These are phyloP conservation scores for Cephaloascus fragrans DNA, from an alignment of 805 yeast species.

Conservation along the genomic window DNA sequence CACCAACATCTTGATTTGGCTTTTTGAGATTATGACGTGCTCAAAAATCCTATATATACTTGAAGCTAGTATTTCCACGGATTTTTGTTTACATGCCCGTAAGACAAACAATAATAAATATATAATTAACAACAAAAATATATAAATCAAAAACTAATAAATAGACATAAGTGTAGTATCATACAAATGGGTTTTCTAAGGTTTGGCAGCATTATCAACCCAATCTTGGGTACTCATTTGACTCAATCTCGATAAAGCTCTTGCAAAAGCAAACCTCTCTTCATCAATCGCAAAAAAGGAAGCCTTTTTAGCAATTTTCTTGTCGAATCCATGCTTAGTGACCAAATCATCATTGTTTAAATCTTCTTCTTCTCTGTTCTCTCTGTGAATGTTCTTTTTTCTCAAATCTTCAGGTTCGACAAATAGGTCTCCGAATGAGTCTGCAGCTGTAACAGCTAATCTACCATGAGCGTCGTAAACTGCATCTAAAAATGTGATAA, in stretches of 20 bases:
- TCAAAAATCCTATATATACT: no score
- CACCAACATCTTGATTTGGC: no score
- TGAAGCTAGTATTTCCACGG: no score
- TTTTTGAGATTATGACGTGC: no score
- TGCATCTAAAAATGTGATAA: slow-evolving; percentile 92
- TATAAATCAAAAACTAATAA: no score
- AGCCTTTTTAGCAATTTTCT: slow-evolving; percentile 60
- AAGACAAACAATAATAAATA: no score
- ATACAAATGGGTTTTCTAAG: no score
- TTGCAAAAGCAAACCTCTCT: slow-evolving; percentile 92
- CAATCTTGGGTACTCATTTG: slow-evolving; percentile 94
- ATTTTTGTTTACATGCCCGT: no score
- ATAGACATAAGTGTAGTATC: no score
- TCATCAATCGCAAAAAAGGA: slow-evolving; percentile 84
- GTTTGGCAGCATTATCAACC: slow-evolving; percentile 42
- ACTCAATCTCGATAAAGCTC: slow-evolving; percentile 82
- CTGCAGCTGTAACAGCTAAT: slow-evolving; percentile 83
- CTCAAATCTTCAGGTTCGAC: slow-evolving; percentile 67
- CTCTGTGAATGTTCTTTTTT: slow-evolving; percentile 28
- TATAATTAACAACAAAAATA: no score
- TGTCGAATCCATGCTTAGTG: slow-evolving; percentile 68
- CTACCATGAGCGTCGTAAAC: slow-evolving; percentile 87
- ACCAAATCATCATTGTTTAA: slow-evolving; percentile 54
- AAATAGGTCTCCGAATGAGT: slow-evolving; percentile 74
- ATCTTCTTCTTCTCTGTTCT: slow-evolving; percentile 17